A percentile compares a stretch with the other conserved stretches of the same genome.
Conservation (phyloP, 2,329 filamentous ascomycete species). For the Cryphonectria japonica region DNA sequence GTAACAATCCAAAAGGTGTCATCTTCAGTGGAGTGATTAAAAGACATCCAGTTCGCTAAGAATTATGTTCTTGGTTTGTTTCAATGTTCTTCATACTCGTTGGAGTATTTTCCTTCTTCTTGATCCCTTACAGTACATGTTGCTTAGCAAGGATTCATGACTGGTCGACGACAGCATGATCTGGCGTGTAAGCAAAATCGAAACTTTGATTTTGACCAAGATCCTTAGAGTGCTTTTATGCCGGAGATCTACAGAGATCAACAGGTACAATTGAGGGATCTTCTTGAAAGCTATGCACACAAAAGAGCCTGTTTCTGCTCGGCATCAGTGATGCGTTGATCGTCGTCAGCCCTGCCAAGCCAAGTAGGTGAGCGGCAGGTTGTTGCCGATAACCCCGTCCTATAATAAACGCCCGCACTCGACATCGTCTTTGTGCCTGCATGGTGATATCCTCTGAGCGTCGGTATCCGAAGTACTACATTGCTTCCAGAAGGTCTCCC, state of each 20-base stretch:
- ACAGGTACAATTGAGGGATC: not conserved
- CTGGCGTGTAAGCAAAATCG: not conserved
- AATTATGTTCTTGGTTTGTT: too few relatives aligned
- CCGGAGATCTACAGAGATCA: not conserved
- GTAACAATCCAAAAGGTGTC: not conserved
- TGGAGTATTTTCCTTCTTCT: not conserved
- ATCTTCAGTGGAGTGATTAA: not conserved
- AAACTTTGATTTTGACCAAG: not conserved
- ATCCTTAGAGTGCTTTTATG: too few relatives aligned
- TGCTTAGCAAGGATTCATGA: not conserved
- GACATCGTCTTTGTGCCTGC: not conserved
- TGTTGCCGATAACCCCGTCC: conserved; percentile 4
- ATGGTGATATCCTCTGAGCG: not conserved
- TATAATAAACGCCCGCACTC: not conserved
- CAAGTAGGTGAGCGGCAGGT: conserved; percentile 11
- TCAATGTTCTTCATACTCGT: too few relatives aligned
- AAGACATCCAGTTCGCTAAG: not conserved
- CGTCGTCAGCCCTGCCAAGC: conserved; percentile 16
- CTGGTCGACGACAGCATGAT: not conserved
- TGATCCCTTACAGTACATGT: not conserved
- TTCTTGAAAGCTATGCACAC: not conserved
- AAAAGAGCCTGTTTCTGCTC: not conserved
- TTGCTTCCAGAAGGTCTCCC: conserved; percentile 8
- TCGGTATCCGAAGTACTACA: conserved; percentile 12
- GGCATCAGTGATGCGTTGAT: not conserved